A percentile compares a stretch with the other conserved stretches of the same genome.
Conservation (phyloP, 2,329 filamentous ascomycete species). For the Sclerotiophoma versabilis region DNA sequence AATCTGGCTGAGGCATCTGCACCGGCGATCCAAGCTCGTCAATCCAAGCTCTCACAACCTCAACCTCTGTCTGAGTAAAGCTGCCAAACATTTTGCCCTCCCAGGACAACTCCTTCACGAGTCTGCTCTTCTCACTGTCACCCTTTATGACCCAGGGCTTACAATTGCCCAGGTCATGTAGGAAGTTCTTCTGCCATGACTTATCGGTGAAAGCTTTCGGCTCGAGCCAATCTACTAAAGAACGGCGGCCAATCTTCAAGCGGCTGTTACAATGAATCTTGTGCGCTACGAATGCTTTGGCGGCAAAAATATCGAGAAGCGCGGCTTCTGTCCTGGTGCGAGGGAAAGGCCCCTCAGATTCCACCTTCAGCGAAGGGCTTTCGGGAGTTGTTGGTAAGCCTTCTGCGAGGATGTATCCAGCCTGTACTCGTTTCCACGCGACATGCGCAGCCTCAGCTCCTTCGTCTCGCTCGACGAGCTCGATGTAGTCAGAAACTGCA, state of each 20-base stretch:
- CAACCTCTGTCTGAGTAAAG: constrained; percentile 55
- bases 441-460: constrained; percentile 40
- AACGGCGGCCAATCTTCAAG: constrained; percentile 49
- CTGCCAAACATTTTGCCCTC: constrained; percentile 59
- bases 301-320: constrained; percentile 43
- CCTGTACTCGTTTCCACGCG: constrained; percentile 54
- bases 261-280: constrained; percentile 52
- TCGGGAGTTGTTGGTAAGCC: constrained; percentile 31
- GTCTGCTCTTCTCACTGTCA: constrained; percentile 49
- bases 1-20: constrained; percentile 3
- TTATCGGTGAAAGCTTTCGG: constrained; percentile 38
- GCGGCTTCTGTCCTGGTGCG: constrained; percentile 20
- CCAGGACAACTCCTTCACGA: constrained; percentile 56
- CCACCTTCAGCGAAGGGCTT: constrained; percentile 22
- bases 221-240: constrained; percentile 53
- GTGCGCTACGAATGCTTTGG: constrained; percentile 50
- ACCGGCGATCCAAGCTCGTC: constrained; percentile 36
- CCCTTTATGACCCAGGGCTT: constrained; percentile 55
- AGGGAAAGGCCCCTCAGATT: constrained; percentile 14
- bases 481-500: constrained; percentile 50
- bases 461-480: constrained; percentile 31
- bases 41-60: constrained; percentile 52
- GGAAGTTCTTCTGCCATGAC: constrained; percentile 47
- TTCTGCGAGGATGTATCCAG: constrained; percentile 52
- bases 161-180: constrained; percentile 45